phyloP scores from a whole-genome alignment of 2,329 filamentous ascomycete species.

The Emmonsiellopsis sp. region DNA sequence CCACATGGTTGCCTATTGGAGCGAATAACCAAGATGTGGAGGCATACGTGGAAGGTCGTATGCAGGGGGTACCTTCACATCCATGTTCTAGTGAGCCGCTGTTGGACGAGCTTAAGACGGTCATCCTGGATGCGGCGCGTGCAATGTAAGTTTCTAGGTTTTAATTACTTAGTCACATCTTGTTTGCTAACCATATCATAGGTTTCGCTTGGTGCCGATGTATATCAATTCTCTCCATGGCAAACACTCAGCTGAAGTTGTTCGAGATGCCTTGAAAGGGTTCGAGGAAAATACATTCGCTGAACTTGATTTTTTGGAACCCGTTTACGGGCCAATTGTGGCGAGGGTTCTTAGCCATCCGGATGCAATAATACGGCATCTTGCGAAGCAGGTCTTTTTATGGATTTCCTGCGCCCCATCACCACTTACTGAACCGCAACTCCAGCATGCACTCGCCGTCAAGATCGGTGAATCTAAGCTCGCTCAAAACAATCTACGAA shows the following conservation, averaged over 20 bases:
- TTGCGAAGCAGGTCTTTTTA: slow-evolving; percentile 13
- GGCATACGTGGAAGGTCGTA: slow-evolving; percentile 20
- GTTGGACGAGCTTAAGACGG: slow-evolving; percentile 13
- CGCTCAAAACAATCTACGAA: slow-evolving; percentile 6
- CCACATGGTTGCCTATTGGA: slow-evolving; percentile 20
- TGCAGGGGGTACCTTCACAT: slow-evolving; percentile 12
- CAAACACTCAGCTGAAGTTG: background rate
- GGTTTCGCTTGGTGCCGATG: slow-evolving; percentile 10
- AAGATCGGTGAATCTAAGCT: slow-evolving; percentile 10
- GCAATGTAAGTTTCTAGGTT: slow-evolving; percentile 26
- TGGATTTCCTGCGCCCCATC: slow-evolving; percentile 14
- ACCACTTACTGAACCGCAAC: slow-evolving; percentile 13
- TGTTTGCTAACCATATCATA: background rate
- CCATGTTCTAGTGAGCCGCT: background rate
- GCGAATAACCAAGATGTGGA: slow-evolving; percentile 25
- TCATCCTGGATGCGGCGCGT: slow-evolving; percentile 17
- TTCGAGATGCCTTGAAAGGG: slow-evolving; percentile 1
- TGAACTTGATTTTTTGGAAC: background rate
- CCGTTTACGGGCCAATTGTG: slow-evolving; percentile 9
- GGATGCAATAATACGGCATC: background rate
- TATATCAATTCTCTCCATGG: slow-evolving; percentile 7
- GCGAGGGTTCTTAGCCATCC: slow-evolving; percentile 11
- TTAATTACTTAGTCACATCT: background rate
- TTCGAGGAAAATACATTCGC: background rate
- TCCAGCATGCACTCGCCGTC: slow-evolving; percentile 19